These are phyloP conservation scores for Amanita polypyramis DNA, from an alignment of 768 basidiomycete genomes.

Conservation along the genomic window DNA sequence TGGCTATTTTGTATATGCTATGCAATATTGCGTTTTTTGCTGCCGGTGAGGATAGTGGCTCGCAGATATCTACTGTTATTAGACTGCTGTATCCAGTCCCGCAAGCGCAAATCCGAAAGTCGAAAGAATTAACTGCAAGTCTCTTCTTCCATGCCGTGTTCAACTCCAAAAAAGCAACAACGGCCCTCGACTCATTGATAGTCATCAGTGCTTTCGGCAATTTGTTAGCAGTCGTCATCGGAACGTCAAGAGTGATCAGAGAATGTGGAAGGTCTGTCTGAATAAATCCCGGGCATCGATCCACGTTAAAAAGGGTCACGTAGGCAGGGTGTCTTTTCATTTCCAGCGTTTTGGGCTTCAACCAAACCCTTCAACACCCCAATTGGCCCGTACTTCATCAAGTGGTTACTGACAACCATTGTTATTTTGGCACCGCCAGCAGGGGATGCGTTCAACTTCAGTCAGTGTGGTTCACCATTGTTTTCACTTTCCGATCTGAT, in stretches of 20 bases:
- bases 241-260: constrained; percentile 33
- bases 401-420: constrained; percentile 35
- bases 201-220: constrained; percentile 32
- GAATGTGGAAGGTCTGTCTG: constrained; percentile 27
- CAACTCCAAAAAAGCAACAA: constrained; percentile 24
- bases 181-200: constrained; percentile 26
- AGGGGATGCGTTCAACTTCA: constrained; percentile 34
- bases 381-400: constrained; percentile 31
- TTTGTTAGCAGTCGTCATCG: constrained; percentile 26
- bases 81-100: constrained; percentile 22
- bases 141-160: constrained; percentile 43
- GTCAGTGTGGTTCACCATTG: constrained; percentile 14
- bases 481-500: constrained; percentile 6
- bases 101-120: constrained; percentile 29
- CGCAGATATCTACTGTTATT: background rate
- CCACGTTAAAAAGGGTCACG: background rate
- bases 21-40: constrained; percentile 33
- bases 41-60: constrained; percentile 17
- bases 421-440: constrained; percentile 37
- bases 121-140: constrained; percentile 35
- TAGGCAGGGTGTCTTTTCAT: constrained; percentile 43
- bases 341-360: constrained; percentile 36
- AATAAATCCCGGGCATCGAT: constrained; percentile 1
- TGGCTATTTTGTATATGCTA: constrained; percentile 37
- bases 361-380: constrained; percentile 44